Evolutionary conservation across 805 yeast species (phyloP).

Genomic region (Barnettozyma pratensis): DNA sequence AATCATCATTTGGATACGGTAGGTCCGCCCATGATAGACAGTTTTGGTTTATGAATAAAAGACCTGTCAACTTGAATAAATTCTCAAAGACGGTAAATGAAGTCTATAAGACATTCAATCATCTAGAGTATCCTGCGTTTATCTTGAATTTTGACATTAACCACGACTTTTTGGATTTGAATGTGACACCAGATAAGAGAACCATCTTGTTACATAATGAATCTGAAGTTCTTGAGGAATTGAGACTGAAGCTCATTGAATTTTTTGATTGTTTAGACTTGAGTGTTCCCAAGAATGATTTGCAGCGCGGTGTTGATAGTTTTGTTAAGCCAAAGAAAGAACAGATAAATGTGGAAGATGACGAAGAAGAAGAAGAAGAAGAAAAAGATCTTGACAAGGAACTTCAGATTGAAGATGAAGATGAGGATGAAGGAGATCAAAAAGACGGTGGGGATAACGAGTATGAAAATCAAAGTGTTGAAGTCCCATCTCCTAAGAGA

Average conservation of each 20-base stretch:
- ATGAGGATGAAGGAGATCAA: background rate
- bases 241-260: constrained; percentile 44
- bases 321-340: constrained; percentile 3
- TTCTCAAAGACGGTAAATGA: constrained; percentile 63
- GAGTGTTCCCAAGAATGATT: constrained; percentile 26
- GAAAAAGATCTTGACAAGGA: background rate
- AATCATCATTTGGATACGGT: constrained; percentile 75
- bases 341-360: background rate
- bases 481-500: constrained; percentile 4
- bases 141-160: constrained; percentile 54
- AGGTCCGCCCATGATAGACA: constrained; percentile 73
- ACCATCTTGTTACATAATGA: constrained; percentile 68
- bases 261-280: constrained; percentile 40
- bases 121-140: constrained; percentile 67
- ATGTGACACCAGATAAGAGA: constrained; percentile 89
- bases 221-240: constrained; percentile 44
- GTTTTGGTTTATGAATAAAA: constrained; percentile 59
- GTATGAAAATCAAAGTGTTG: constrained; percentile 3
- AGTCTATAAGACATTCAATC: constrained; percentile 64
- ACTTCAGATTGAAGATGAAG: background rate
- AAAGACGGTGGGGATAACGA: background rate
- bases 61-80: constrained; percentile 64
- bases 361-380: constrained; percentile 3
- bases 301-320: constrained; percentile 4
- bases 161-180: constrained; percentile 62